phyloP scores from a whole-genome alignment of 1,284 basidiomycete species.

The Calocybe gambosa region DNA sequence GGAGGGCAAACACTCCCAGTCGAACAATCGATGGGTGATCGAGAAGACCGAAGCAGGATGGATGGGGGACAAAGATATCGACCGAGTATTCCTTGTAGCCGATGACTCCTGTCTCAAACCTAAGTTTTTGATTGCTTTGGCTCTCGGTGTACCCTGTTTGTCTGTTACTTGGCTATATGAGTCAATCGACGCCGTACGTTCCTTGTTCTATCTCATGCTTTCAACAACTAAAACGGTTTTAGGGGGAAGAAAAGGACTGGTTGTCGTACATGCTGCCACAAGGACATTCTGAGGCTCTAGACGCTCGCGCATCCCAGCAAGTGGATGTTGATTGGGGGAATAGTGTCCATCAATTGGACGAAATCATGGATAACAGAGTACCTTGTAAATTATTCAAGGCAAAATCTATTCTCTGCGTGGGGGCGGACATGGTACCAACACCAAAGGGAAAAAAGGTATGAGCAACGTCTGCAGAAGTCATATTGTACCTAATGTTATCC shows the following conservation, averaged over 20 bases:
- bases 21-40: slow-evolving; percentile 48
- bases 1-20: slow-evolving; percentile 38
- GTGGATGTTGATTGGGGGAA: slow-evolving; percentile 70
- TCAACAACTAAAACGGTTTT: slow-evolving; percentile 8
- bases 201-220: background rate
- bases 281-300: slow-evolving; percentile 51
- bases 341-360: slow-evolving; percentile 41
- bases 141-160: slow-evolving; percentile 83
- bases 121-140: slow-evolving; percentile 78
- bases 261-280: slow-evolving; percentile 58
- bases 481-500: slow-evolving; percentile 3
- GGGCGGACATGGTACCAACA: slow-evolving; percentile 46
- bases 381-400: slow-evolving; percentile 49
- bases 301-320: slow-evolving; percentile 57
- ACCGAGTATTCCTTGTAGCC: slow-evolving; percentile 65
- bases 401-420: slow-evolving; percentile 51
- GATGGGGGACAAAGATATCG: slow-evolving; percentile 32
- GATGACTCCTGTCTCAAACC: slow-evolving; percentile 61
- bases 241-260: slow-evolving; percentile 51
- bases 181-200: slow-evolving; percentile 35
- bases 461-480: background rate
- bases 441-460: slow-evolving; percentile 34
- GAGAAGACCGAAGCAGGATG: slow-evolving; percentile 41
- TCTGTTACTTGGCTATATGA: slow-evolving; percentile 54
- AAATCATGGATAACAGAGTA: slow-evolving; percentile 53